phyloP scores from a whole-genome alignment of 768 basidiomycete species.

The Boletus sp. region DNA sequence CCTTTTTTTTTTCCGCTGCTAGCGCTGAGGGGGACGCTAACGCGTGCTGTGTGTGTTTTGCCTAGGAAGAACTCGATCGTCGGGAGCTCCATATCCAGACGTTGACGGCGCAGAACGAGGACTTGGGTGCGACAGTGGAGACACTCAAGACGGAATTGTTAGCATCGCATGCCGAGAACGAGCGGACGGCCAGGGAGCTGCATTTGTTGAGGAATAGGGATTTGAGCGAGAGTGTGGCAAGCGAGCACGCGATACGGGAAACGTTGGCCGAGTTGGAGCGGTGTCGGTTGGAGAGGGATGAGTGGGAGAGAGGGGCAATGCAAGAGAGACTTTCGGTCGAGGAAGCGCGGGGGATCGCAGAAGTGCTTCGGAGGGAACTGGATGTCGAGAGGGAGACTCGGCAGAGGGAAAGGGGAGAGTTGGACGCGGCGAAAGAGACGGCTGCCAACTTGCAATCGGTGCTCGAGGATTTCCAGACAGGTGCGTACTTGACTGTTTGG shows the following conservation, averaged over 20 bases:
- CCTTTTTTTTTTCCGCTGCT: background rate
- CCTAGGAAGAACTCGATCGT: constrained; percentile 96
- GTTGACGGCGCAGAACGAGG: constrained; percentile 73
- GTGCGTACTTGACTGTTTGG: constrained; percentile 38
- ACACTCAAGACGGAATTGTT: constrained; percentile 81
- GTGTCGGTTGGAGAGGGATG: constrained; percentile 76
- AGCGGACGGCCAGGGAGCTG: constrained; percentile 66
- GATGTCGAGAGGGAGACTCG: constrained; percentile 62
- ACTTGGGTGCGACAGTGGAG: constrained; percentile 65
- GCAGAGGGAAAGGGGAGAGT: constrained; percentile 50
- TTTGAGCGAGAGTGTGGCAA: constrained; percentile 62
- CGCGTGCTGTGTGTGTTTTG: background rate
- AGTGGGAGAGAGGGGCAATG: constrained; percentile 60
- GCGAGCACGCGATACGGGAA: constrained; percentile 81
- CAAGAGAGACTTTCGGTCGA: constrained; percentile 71
- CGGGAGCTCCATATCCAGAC: constrained; percentile 81
- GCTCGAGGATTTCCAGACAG: constrained; percentile 90
- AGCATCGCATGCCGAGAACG: constrained; percentile 69
- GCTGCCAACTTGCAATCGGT: constrained; percentile 86
- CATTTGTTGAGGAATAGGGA: constrained; percentile 61
- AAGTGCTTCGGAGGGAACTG: constrained; percentile 58
- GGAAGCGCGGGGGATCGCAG: constrained; percentile 56
- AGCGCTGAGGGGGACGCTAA: background rate
- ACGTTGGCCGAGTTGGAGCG: constrained; percentile 84
- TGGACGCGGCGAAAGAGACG: constrained; percentile 70